phyloP scores from a whole-genome alignment of 228 moss, liverwort and hornwort species.

The Sphagnum fallax region DNA sequence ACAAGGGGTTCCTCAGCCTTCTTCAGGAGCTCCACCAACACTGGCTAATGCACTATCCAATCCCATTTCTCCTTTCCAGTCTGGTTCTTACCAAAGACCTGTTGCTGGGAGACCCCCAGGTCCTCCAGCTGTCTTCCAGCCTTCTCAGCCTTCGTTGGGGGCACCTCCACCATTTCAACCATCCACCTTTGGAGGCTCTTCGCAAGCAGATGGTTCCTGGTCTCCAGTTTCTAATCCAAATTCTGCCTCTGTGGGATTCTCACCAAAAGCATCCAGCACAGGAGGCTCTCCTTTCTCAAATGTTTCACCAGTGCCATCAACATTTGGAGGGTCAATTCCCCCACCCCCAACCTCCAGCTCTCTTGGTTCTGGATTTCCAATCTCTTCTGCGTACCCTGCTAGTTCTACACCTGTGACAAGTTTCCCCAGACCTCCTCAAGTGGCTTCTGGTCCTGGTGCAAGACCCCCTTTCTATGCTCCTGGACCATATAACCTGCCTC shows the following conservation, averaged over 20 bases:
- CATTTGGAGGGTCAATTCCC: slow-evolving; percentile 4
- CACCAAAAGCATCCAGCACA: slow-evolving; percentile 9
- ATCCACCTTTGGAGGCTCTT: slow-evolving; percentile 15
- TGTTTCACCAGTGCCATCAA: slow-evolving; percentile 10
- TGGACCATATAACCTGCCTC: slow-evolving; percentile 19
- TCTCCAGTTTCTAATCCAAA: slow-evolving; percentile 7
- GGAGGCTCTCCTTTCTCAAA: slow-evolving; percentile 10
- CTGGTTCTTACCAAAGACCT: slow-evolving; percentile 30
- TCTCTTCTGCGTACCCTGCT: slow-evolving; percentile 8
- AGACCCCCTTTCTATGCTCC: slow-evolving; percentile 7
- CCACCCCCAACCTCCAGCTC: slow-evolving; percentile 19
- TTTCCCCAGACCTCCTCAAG: slow-evolving; percentile 13
- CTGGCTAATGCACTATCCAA: slow-evolving; percentile 32
- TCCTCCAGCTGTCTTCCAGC: slow-evolving; percentile 45
- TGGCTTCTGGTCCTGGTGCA: slow-evolving; percentile 9
- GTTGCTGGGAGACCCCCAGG: slow-evolving; percentile 26
- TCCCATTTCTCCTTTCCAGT: slow-evolving; percentile 31
- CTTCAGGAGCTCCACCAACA: slow-evolving; percentile 20
- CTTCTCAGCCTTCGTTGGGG: slow-evolving; percentile 35
- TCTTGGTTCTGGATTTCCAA: slow-evolving; percentile 17
- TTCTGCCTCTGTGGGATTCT: slow-evolving; percentile 17
- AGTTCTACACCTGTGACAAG: slow-evolving; percentile 14
- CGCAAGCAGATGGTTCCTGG: slow-evolving; percentile 21
- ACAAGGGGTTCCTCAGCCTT: slow-evolving; percentile 28
- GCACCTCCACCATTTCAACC: slow-evolving; percentile 34